These are phyloP conservation scores for Lentinula novae-zelandiae DNA, from an alignment of 1,284 basidiomycete species.

Conservation along the genomic window DNA sequence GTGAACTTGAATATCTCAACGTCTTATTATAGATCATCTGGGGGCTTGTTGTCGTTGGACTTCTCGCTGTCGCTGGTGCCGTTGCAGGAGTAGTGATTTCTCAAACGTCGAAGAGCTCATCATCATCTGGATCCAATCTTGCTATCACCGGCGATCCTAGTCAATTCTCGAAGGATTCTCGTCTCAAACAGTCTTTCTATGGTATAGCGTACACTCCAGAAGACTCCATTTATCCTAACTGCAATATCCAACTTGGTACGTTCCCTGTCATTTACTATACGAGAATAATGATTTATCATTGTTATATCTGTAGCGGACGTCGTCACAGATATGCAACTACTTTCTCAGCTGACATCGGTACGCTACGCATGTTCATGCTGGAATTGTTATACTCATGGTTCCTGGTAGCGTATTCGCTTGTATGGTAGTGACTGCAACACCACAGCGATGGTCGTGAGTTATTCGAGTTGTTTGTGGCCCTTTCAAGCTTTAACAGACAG, in stretches of 20 bases:
- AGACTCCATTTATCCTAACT: conserved; percentile 46
- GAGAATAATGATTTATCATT: not conserved
- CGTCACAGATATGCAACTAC: conserved; percentile 21
- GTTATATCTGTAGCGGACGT: conserved; percentile 4
- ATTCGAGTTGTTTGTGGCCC: not conserved
- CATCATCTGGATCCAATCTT: conserved; percentile 8
- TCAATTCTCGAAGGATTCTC: conserved; percentile 57
- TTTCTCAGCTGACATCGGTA: conserved; percentile 54
- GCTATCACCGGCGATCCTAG: conserved; percentile 54
- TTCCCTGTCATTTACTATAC: not conserved
- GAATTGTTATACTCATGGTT: not conserved
- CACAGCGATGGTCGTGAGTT: conserved; percentile 45
- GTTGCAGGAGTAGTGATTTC: conserved; percentile 28
- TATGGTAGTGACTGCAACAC: conserved; percentile 61
- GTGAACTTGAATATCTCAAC: not conserved
- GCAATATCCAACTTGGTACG: conserved; percentile 45
- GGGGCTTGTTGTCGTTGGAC: conserved; percentile 21
- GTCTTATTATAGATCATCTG: conserved; percentile 27
- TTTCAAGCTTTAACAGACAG: not conserved
- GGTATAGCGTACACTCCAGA: conserved; percentile 68
- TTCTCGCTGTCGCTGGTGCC: conserved; percentile 31
- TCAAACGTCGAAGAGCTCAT: conserved; percentile 25
- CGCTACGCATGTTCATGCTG: conserved; percentile 13
- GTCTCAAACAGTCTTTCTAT: conserved; percentile 62
- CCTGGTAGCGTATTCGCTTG: conserved; percentile 42